These are phyloP conservation scores for Cenchrus fungigraminus DNA, from an alignment of 176 grass and related monocot genomes.

Conservation along the genomic window DNA sequence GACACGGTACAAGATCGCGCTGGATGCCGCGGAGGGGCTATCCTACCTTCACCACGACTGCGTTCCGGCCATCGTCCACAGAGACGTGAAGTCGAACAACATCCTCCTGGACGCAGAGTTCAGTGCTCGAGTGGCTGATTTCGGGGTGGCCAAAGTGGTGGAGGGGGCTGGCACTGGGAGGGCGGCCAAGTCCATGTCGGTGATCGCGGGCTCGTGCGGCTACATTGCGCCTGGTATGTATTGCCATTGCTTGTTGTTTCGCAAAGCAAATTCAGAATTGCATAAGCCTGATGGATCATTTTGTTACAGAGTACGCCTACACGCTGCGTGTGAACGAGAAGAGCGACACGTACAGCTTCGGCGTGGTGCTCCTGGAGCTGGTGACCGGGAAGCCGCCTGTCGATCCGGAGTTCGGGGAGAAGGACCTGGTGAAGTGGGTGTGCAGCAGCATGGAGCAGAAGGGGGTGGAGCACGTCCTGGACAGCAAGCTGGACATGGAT, in stretches of 20 bases:
- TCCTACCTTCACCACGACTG: conserved; percentile 93
- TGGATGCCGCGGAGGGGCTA: conserved; percentile 79
- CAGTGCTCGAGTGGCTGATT: conserved; percentile 64
- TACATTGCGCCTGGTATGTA: conserved; percentile 87
- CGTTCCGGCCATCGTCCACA: conserved; percentile 79
- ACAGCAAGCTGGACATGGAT: conserved; percentile 54
- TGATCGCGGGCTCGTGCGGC: conserved; percentile 78
- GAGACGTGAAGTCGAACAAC: conserved; percentile 92
- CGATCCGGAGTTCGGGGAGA: conserved; percentile 79
- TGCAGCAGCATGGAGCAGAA: conserved; percentile 71
- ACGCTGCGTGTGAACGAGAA: conserved; percentile 92
- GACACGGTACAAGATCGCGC: conserved; percentile 62
- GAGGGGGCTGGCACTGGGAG: conserved; percentile 38
- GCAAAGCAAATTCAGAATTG: too few species aligned
- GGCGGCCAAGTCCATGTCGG: conserved; percentile 70
- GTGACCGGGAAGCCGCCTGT: conserved; percentile 72
- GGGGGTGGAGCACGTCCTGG: conserved; percentile 61
- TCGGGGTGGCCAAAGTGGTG: conserved; percentile 78
- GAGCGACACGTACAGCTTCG: conserved; percentile 92
- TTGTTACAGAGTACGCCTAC: conserved; percentile 71
- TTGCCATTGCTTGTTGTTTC: too few species aligned
- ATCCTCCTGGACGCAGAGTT: conserved; percentile 85
- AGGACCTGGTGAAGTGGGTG: conserved; percentile 93
- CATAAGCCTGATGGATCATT: too few species aligned
- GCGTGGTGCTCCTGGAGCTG: conserved; percentile 88